A percentile compares a stretch with the other conserved stretches of the same genome.
Conservation (phyloP, 1,284 basidiomycete genomes). For the Boletellus dicymbophilus region DNA sequence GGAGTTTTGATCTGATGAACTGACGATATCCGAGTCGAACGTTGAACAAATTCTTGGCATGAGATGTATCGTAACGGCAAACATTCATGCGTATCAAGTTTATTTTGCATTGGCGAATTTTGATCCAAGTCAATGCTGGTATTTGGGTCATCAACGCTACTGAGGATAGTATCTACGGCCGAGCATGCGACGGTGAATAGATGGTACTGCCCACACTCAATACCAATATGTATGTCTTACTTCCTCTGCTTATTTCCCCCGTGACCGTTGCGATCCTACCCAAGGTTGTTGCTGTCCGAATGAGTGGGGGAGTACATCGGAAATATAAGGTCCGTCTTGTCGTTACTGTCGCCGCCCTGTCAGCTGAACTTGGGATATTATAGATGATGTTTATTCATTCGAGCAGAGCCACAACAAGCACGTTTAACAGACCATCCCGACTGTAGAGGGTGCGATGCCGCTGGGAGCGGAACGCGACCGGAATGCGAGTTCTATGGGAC, state of each 20-base stretch:
- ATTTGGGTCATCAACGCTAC: slow-evolving; percentile 83
- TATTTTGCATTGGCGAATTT: slow-evolving; percentile 90
- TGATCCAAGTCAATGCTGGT: slow-evolving; percentile 83
- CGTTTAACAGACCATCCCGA: slow-evolving; percentile 43
- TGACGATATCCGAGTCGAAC: slow-evolving; percentile 83
- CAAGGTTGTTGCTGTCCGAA: slow-evolving; percentile 92
- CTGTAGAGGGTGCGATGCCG: too few relatives aligned
- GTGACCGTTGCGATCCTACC: slow-evolving; percentile 89
- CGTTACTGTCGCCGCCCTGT: slow-evolving; percentile 3
- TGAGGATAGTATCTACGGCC: slow-evolving; percentile 52
- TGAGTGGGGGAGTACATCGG: slow-evolving; percentile 71
- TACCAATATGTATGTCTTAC: slow-evolving; percentile 71
- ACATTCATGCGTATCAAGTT: slow-evolving; percentile 65
- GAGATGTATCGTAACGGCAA: slow-evolving; percentile 66
- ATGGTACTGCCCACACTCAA: slow-evolving; percentile 72
- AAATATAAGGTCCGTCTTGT: slow-evolving; percentile 77
- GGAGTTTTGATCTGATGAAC: slow-evolving; percentile 84
- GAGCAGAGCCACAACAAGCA: slow-evolving; percentile 79
- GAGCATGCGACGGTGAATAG: slow-evolving; percentile 30
- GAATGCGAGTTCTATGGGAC: too few relatives aligned
- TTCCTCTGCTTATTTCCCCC: slow-evolving; percentile 84
- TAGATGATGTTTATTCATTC: slow-evolving; percentile 81
- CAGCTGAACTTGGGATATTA: slow-evolving; percentile 10
- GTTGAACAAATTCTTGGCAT: slow-evolving; percentile 87
- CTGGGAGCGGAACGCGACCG: too few relatives aligned